Evolutionary conservation across 192 early-diverging fungal species (phyloP).

Genomic region (Coemansia sp.): DNA sequence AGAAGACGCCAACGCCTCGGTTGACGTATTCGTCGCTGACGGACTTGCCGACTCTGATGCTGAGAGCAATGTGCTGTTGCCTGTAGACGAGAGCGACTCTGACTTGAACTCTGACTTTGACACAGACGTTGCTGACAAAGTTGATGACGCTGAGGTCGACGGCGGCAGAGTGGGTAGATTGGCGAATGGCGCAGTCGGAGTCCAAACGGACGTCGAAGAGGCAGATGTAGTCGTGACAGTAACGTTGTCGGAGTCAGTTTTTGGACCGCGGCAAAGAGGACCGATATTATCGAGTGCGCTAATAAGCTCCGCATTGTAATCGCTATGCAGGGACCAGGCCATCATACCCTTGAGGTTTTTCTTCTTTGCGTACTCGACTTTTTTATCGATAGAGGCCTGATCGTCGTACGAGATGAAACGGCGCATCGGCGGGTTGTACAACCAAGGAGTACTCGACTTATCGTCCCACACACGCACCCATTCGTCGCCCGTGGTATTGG

Average conservation of each 20-base stretch:
- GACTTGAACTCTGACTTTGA: neutral
- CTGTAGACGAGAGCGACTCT: neutral
- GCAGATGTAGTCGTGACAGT: neutral
- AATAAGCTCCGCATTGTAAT: constrained; percentile 63
- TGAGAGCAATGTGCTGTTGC: neutral
- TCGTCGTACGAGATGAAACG: constrained; percentile 82
- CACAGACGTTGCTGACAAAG: neutral
- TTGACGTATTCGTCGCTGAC: neutral
- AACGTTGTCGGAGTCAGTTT: constrained; percentile 19
- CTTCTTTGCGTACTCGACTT: constrained; percentile 60
- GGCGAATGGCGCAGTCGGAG: constrained; percentile 27
- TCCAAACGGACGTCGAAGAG: constrained; percentile 16
- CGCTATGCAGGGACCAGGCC: constrained; percentile 59
- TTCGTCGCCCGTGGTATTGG: constrained; percentile 52
- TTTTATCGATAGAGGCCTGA: constrained; percentile 62
- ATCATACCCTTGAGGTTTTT: constrained; percentile 67
- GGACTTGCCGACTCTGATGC: neutral
- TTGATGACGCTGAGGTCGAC: neutral
- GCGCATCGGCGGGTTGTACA: constrained; percentile 61
- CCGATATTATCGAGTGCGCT: constrained; percentile 26
- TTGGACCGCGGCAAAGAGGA: constrained; percentile 42
- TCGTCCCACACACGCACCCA: constrained; percentile 65
- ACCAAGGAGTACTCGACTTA: constrained; percentile 58
- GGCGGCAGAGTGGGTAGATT: constrained; percentile 11
- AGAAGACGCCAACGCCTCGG: neutral